Evolutionary conservation across 306 rosid species (phyloP).

Genomic region (Cucumis sativus): DNA sequence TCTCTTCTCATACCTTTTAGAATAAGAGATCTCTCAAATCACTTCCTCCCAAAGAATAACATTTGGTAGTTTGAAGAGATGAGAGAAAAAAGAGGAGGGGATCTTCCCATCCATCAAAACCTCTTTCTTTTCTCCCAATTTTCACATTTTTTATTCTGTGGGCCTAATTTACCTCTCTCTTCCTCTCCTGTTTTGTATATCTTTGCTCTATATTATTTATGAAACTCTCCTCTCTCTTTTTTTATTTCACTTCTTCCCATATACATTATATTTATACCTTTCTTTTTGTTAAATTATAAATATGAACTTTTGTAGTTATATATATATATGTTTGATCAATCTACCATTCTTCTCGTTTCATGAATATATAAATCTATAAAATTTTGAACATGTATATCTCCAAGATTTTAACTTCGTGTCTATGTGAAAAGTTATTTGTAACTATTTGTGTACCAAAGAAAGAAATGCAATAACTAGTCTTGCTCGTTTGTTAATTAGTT

Average conservation of each 20-base stretch:
- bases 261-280: no score
- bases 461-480: no score
- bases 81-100: neutral
- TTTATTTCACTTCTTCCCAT: no score
- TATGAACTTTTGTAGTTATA: neutral
- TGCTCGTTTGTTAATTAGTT: no score
- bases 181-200: neutral
- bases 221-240: neutral
- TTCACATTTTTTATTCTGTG: neutral
- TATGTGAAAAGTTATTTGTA: no score
- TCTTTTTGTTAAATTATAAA: neutral
- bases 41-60: neutral
- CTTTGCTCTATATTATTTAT: neutral
- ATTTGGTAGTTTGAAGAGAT: neutral
- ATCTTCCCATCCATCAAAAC: neutral
- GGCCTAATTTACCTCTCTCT: neutral
- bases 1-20: neutral
- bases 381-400: no score
- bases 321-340: no score
- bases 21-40: slow-evolving; percentile 7
- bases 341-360: no score
- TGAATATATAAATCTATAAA: no score
- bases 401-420: no score
- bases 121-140: neutral
- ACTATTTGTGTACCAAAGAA: no score